Conservation (phyloP, 2,329 filamentous ascomycete genomes). For the Nigrospora sphaerica region DNA sequence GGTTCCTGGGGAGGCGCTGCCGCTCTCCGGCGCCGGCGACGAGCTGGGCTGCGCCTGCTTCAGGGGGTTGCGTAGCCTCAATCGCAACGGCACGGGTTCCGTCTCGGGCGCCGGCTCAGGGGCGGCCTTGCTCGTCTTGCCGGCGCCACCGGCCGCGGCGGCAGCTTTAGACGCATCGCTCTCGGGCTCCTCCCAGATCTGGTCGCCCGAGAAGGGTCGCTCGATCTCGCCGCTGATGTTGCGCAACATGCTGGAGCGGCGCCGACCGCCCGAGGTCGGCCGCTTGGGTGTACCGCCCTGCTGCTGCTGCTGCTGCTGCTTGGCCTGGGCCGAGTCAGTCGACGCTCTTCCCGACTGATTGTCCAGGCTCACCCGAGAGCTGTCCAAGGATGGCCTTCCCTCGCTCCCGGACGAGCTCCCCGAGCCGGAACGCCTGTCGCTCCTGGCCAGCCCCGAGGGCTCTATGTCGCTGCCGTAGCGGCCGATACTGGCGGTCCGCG, state of each 20-base stretch:
- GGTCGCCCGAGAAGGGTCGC: slow-evolving; percentile 64
- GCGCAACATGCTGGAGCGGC: slow-evolving; percentile 59
- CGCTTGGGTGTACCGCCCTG: slow-evolving; percentile 6
- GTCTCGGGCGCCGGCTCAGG: slow-evolving; percentile 5
- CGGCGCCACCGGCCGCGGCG: neutral
- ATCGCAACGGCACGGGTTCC: slow-evolving; percentile 39
- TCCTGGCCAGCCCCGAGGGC: slow-evolving; percentile 37
- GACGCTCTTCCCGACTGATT: slow-evolving; percentile 14
- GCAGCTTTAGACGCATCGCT: slow-evolving; percentile 21
- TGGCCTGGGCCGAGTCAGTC: slow-evolving; percentile 12
- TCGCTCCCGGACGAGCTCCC: slow-evolving; percentile 45
- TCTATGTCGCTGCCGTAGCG: slow-evolving; percentile 38
- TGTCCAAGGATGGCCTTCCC: slow-evolving; percentile 24
- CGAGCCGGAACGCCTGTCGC: slow-evolving; percentile 40
- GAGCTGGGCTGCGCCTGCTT: slow-evolving; percentile 48
- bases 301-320: neutral
- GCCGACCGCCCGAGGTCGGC: slow-evolving; percentile 34
- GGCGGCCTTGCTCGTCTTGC: neutral
- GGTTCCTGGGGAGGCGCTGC: slow-evolving; percentile 21
- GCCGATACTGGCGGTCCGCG: slow-evolving; percentile 53
- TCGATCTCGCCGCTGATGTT: slow-evolving; percentile 64
- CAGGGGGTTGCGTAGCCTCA: slow-evolving; percentile 59
- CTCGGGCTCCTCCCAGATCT: slow-evolving; percentile 86
- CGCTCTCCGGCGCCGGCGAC: slow-evolving; percentile 20
- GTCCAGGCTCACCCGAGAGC: slow-evolving; percentile 24